Base-by-base conservation (phyloP, 768 basidiomycete species). In the Suillus variegatus region DNA sequence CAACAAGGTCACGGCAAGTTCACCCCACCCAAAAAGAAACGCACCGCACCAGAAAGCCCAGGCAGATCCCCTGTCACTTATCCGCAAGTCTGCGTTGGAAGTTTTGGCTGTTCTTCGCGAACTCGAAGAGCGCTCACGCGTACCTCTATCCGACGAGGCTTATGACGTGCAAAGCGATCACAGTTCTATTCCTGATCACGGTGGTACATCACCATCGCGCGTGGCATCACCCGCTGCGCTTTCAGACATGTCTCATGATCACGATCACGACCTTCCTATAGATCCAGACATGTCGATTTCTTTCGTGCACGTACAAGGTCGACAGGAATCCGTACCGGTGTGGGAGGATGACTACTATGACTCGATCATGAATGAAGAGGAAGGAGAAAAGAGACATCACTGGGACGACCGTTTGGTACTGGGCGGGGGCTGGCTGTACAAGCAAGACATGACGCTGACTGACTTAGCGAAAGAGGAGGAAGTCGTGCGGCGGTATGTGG, bases 351-450 rank as follows among this genome's bases (percentile, higher is more conserved):
- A 76, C 41, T 70, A 74, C 46, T 72, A 77, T 14, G 74, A 80
- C 5, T 81, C 80, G 22, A 81, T 80, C 40, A 77, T 83, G 52
- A 82, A 81, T 66, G 84, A 85, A 66, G 80, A 81, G 61, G 81
- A 82, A 57, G 73, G 72, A 58, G 85, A 87, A 70, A 89, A 88
- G 74, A 82, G 84, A 47, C 90, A 92, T 67, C 79, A 82, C 20
- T 95, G 93, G 93, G 93, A 94, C 70, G 90, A 94, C 72, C 81
- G 87, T 43, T 82, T 95, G 13, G 88, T 93, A 0, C 80, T 94
- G 14, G 90, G 91, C 32, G 88, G 89, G 36, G 93, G 93, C 6
- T 94, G 93, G 92, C 72, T 94, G 62, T 95, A 95, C 73, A 82
- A 78, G 64, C 89, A 88, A 71, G 88, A 92, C 69, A 71, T 93